Conservation (phyloP, 1,284 basidiomycete genomes). For the Microbotryum lychnidis-dioicae region DNA sequence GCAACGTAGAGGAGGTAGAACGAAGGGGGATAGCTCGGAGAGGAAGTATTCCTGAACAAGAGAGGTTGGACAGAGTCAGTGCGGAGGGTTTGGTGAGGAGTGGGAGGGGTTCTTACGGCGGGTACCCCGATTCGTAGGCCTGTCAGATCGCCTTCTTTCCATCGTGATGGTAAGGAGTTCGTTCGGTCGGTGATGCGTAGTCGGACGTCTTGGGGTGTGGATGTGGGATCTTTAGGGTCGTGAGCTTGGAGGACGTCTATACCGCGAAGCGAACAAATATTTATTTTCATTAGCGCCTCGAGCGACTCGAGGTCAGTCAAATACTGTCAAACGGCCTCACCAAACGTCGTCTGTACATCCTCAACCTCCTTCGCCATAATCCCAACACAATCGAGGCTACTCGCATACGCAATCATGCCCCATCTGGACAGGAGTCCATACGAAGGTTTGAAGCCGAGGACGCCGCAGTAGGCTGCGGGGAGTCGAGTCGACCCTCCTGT, state of each 20-base stretch:
- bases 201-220: conserved; percentile 37
- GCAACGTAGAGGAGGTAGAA: conserved; percentile 48
- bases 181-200: not conserved
- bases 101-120: not conserved
- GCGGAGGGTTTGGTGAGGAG: conserved; percentile 47
- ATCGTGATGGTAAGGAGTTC: not conserved
- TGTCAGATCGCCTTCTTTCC: conserved; percentile 28
- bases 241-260: conserved; percentile 57
- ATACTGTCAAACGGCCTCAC: conserved; percentile 44
- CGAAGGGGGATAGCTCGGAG: conserved; percentile 51
- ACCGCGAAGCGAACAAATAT: no score
- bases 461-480: conserved; percentile 87
- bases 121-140: conserved; percentile 48
- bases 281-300: not conserved
- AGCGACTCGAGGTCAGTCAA: not conserved
- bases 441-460: conserved; percentile 87
- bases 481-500: conserved; percentile 90
- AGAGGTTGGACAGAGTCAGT: conserved; percentile 28
- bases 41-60: conserved; percentile 66
- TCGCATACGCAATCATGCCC: conserved; percentile 88
- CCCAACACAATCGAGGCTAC: conserved; percentile 90
- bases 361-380: conserved; percentile 57
- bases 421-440: conserved; percentile 85
- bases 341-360: conserved; percentile 52
- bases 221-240: conserved; percentile 76